These are phyloP conservation scores for Zygoascus flipseniorum DNA, from an alignment of 805 yeast species.

Conservation along the genomic window DNA sequence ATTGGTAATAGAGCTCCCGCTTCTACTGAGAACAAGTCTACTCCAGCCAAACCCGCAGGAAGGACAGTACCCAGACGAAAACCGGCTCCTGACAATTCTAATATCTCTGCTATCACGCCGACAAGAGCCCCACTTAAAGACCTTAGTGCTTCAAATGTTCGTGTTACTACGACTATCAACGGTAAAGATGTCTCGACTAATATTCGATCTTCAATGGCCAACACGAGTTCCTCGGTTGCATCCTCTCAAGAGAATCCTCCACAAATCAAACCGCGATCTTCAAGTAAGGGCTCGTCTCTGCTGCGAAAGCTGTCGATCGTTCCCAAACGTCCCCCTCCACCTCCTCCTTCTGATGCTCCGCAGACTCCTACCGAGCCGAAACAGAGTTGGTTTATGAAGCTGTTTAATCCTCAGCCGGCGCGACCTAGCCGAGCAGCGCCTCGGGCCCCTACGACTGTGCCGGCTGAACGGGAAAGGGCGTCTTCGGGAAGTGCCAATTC, in stretches of 20 bases:
- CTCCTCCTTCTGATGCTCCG: constrained; percentile 9
- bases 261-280: constrained; percentile 3
- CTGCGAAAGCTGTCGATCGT: constrained; percentile 11
- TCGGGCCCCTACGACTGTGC: constrained; percentile 2
- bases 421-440: constrained; percentile 9
- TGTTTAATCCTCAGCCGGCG: constrained; percentile 12
- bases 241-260: not conserved
- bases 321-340: constrained; percentile 16
- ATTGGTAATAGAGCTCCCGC: not conserved
- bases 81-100: not conserved
- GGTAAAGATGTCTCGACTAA: constrained; percentile 2
- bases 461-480: not conserved
- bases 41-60: not conserved
- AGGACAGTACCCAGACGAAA: not conserved
- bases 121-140: not conserved
- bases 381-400: constrained; percentile 32
- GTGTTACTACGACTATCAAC: not conserved
- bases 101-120: not conserved
- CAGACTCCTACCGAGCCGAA: constrained; percentile 18
- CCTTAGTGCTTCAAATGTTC: not conserved
- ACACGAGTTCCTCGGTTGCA: not conserved
- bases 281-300: constrained; percentile 10
- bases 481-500: constrained; percentile 7
- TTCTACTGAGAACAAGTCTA: not conserved
- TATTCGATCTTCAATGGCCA: not conserved